Conservation (phyloP, 768 basidiomycete species). For the Cubamyces sp. region DNA sequence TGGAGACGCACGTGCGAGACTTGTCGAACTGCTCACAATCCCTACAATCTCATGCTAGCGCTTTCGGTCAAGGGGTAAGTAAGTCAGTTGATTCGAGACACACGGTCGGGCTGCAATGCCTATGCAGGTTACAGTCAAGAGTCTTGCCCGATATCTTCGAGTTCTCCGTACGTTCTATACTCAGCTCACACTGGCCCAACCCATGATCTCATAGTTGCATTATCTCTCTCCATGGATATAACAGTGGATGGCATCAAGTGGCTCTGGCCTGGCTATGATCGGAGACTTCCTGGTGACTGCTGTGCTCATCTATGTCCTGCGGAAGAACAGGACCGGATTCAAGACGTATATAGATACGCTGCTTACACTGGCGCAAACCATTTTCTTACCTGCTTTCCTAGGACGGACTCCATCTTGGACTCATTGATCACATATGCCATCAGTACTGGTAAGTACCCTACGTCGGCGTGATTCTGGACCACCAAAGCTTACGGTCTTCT, state of each 20-base stretch:
- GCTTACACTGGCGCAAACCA: not conserved
- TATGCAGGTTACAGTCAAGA: not conserved
- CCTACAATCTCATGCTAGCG: too few relatives aligned
- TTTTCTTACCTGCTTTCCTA: not conserved
- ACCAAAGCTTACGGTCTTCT: not conserved
- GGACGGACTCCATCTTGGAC: constrained; percentile 15
- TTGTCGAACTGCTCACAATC: too few relatives aligned
- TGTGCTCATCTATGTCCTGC: constrained; percentile 11
- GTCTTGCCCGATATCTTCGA: not conserved
- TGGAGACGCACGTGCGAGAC: too few relatives aligned
- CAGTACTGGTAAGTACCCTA: constrained; percentile 7
- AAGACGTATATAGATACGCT: constrained; percentile 1
- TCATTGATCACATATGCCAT: constrained; percentile 7
- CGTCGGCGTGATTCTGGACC: too few relatives aligned
- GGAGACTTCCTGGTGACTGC: constrained; percentile 11
- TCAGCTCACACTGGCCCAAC: not conserved
- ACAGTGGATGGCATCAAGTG: constrained; percentile 8
- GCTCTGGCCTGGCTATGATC: not conserved
- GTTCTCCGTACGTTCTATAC: constrained; percentile 1
- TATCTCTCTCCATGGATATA: too few relatives aligned
- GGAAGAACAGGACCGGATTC: constrained; percentile 3
- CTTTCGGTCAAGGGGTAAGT: not conserved
- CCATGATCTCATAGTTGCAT: too few relatives aligned
- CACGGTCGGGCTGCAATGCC: not conserved
- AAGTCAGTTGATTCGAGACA: not conserved